phyloP scores from a whole-genome alignment of 768 basidiomycete genomes.

The Trametes elegans region DNA sequence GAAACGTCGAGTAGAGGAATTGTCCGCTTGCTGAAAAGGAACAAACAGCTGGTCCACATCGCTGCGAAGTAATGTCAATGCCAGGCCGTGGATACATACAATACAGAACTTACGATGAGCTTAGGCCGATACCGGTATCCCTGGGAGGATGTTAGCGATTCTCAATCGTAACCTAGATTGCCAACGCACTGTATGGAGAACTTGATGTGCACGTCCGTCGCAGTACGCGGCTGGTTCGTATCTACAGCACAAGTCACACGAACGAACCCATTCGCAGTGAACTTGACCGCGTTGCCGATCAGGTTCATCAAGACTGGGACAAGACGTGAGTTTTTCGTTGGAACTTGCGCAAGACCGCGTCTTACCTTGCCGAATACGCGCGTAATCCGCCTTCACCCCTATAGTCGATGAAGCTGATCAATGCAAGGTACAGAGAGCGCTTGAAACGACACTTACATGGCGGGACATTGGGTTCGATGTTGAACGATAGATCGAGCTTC shows the following conservation, averaged over 20 bases:
- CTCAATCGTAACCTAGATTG: neutral
- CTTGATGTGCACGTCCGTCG: conserved; percentile 52
- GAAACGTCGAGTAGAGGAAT: conserved; percentile 71
- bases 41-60: conserved; percentile 69
- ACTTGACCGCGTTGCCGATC: conserved; percentile 76
- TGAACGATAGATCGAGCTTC: conserved; percentile 71
- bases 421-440: neutral
- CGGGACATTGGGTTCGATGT: conserved; percentile 67
- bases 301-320: conserved; percentile 68
- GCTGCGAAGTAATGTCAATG: conserved; percentile 26
- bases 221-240: conserved; percentile 29
- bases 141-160: conserved; percentile 30
- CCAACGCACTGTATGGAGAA: conserved; percentile 62
- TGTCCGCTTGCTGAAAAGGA: conserved; percentile 79
- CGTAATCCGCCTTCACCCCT: conserved; percentile 75
- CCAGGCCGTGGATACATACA: neutral
- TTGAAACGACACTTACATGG: conserved; percentile 42
- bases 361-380: conserved; percentile 69
- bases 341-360: neutral
- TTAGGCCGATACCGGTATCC: conserved; percentile 73
- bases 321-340: neutral
- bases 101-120: conserved; percentile 33
- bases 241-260: conserved; percentile 61
- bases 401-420: neutral
- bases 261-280: conserved; percentile 63